Evolutionary conservation across 768 basidiomycete species (phyloP), one percentile per base, ranked within the genome.

Genomic region (Heimioporus sp.): DNA sequence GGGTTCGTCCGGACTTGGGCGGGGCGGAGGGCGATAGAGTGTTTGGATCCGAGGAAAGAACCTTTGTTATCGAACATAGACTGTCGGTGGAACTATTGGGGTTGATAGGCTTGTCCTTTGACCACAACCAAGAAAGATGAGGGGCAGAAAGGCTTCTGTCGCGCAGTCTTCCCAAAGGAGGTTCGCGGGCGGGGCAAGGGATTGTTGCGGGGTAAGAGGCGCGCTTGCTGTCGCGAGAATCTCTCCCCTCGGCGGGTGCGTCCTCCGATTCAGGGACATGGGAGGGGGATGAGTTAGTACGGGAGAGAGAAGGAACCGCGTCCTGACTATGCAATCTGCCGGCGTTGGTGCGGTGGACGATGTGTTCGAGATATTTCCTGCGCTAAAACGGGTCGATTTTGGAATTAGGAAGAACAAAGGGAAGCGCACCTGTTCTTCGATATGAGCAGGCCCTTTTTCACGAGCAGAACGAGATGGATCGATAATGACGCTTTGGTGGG

Each of bases 311-410:
- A 30, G 53, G 76, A 3, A 80, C 67, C 8, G 91, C 89, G 59
- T 96, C 93, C 67, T 97, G 93, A 13, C 79, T 77, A 48, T 85
- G 84, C 35, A 95, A 71, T 49, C 93, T 79, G 19, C 93, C 85
- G 1, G 83, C 79, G 42, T 78, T 75, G 0, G 91, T 88, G 62
- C 90, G 90, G 28, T 78, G 74, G 10, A 83, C 74, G 2, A 96
- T 75, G 51, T 82, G 81, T 49, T 87, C 84, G 10, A 94, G 85
- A 63, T 95, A 92, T 9, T 80, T 80, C 40, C 85, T 80, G 51
- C 85, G 83, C 87, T 90, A 57, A 32, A 59, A 32, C 16, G 5
- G 50, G 48, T 38, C 36, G 49, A 20, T 57, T 32, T 55, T 41
- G 47, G 21, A 35, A 51, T 48, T 47, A 34, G 28, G 53, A 37